Evolutionary conservation across 805 yeast genomes (phyloP).

Genomic region (Candida xyloterini): DNA sequence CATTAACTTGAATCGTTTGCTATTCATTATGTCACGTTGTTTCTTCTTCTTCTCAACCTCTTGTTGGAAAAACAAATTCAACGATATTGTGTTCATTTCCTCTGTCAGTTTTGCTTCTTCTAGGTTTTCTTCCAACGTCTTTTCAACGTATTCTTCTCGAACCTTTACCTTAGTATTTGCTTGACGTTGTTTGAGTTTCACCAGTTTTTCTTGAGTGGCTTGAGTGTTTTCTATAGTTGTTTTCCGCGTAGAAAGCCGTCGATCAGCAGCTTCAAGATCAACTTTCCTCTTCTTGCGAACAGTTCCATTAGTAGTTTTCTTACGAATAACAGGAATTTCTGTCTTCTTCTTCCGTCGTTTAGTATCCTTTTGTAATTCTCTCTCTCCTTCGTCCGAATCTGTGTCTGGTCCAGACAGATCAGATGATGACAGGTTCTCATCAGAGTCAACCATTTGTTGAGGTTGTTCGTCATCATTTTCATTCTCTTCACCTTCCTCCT

Average conservation of each 20-base stretch:
- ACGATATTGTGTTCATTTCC: constrained; percentile 64
- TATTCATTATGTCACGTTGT: constrained; percentile 69
- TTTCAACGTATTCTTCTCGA: constrained; percentile 38
- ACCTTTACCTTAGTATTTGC: constrained; percentile 24
- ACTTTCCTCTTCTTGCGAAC: constrained; percentile 18
- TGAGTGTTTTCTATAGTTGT: constrained; percentile 76
- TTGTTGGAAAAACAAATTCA: constrained; percentile 77
- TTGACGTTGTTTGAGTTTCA: constrained; percentile 62
- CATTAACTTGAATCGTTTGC: constrained; percentile 57
- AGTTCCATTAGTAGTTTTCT: constrained; percentile 30
- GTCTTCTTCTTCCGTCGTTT: constrained; percentile 23
- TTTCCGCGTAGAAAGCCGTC: constrained; percentile 75
- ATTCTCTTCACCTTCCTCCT: constrained; percentile 12
- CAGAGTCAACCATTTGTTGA: constrained; percentile 30
- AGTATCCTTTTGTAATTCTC: constrained; percentile 35
- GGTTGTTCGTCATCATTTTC: constrained; percentile 30
- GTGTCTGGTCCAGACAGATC: constrained; percentile 48
- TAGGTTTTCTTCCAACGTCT: constrained; percentile 69
- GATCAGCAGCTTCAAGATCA: constrained; percentile 33
- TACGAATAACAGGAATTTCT: constrained; percentile 36
- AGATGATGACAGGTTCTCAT: constrained; percentile 56
- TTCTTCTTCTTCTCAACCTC: constrained; percentile 76
- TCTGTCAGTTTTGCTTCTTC: constrained; percentile 90
- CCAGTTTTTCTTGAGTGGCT: constrained; percentile 69
- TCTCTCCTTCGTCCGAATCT: constrained; percentile 55